Base-by-base conservation (phyloP, 768 basidiomycete species). In the Pholiota microspora region DNA sequence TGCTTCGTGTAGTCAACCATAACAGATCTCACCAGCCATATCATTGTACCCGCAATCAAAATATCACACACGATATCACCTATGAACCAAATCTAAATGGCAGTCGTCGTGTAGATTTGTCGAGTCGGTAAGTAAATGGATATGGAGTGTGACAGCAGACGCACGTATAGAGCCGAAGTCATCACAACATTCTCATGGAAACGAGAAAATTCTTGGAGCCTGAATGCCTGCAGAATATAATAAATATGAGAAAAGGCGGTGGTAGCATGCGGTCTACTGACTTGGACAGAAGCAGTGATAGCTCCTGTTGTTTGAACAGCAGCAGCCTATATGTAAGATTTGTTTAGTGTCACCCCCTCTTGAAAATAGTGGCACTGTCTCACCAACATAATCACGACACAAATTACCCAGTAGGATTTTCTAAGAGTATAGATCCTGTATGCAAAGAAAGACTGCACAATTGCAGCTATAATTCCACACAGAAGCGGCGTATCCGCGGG, bases 391-490 rank as follows among this genome's bases (percentile, higher is more conserved):
- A 58, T 51, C 4, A 58, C 21, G 18, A 54, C 25, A n/a, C 45
- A 58, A 31, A 58, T 48, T 45, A 45, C 51, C 9, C 42, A 29
- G 18, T 47, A 51, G 3, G 57, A 58, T 18, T 35, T 45, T 13
- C 53, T 31, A 8, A 58, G 27, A 2, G 49, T 49, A n/a, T 54
- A 62, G 15, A 66, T 59, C 10, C 65, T 54, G 48, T 61, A 60
- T 0, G 58, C 59, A 50, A 61, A 66, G 54, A 57, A 66, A 9
- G 35, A 46, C 18, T 66, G 65, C 10, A 63, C 64, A 7, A 64
- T 44, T 0, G 34, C 55, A 4, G 63, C 61, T 38, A 53, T 65
- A 23, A 62, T 59, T 1, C 60, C 60, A 23, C 62, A 61, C 0
- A 65, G 31, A 4, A 63, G 44, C 8, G 60, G 60, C 2, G 58